Conservation (phyloP, 78 protist genomes). For the Cavenderia fasciculata region DNA sequence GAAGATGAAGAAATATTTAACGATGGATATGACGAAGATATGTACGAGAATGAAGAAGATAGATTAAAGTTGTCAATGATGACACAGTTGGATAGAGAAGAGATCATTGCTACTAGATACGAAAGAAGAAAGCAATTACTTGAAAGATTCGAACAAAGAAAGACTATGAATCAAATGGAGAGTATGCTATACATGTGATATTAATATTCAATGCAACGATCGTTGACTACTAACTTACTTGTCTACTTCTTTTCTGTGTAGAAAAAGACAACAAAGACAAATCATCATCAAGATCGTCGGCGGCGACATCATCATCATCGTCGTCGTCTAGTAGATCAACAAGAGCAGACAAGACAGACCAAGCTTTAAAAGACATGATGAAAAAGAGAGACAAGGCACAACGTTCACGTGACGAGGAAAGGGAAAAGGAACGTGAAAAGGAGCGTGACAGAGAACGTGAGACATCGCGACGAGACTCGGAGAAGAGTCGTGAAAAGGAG, state of each 20-base stretch:
- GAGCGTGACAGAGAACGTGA: constrained; percentile 21
- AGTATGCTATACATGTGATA: no score
- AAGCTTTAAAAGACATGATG: constrained; percentile 11
- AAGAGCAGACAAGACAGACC: constrained; percentile 3
- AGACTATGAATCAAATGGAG: background rate
- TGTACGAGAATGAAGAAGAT: constrained; percentile 66
- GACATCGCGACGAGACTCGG: background rate
- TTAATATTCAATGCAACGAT: no score
- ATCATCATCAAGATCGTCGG: background rate
- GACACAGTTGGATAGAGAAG: constrained; percentile 64
- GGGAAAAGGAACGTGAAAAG: background rate
- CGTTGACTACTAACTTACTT: background rate
- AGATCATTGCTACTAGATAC: constrained; percentile 27
- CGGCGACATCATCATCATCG: background rate
- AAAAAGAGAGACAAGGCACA: constrained; percentile 11
- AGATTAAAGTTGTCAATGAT: constrained; percentile 24
- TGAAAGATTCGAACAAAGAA: constrained; percentile 33
- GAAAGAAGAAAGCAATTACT: constrained; percentile 47
- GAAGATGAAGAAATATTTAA: constrained; percentile 17
- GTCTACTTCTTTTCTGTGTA: background rate
- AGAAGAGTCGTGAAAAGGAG: background rate
- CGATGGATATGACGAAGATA: constrained; percentile 54
- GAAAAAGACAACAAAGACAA: background rate
- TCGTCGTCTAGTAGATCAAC: background rate
- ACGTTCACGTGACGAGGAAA: no score